Base-by-base conservation (phyloP, 2,329 filamentous ascomycete genomes). In the Diaporthe helianthi region DNA sequence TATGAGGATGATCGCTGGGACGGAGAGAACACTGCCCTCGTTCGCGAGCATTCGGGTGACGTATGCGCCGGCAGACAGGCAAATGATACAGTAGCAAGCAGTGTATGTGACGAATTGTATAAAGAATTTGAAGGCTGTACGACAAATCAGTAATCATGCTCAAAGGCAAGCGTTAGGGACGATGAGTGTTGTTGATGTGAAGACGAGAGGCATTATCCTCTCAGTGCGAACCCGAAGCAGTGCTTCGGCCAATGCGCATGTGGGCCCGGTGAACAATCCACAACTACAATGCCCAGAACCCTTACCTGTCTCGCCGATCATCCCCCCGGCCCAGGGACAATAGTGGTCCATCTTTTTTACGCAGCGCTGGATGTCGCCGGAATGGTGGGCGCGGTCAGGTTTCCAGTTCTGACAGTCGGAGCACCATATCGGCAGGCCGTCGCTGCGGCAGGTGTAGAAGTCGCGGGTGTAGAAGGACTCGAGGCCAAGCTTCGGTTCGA, bases 281-380 rank as follows among this genome's bases (percentile, higher is more conserved):
- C 4, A 15, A 6, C 2, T 24, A 12, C 4, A 9, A 47, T 19
- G 24, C 12, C n/a, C 17, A 7, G 15, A 17, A 10, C 15, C 79
- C 86, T 77, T 75, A 89, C 87, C 89, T 1, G 89, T 94, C 78
- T 98, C 94, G 0, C 90, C 92, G 12, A 99, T 90, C 73, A 97
- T 92, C 26, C 95, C 96, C 4, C 95, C 95, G n/a, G 97, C 94
- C 92, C 92, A 98, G 0, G 95, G 96, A 76, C 96, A 99, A 75
- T 94, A 96, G 77, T 98, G 95, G 72, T 98, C 95, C 92, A 98
- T 96, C 76, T 96, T 96, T 49, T 87, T 83, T 26, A 97, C 92
- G 76, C 95, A 98, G 52, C 93, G 86, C 61, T 89, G 89, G 15
- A 96, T 83, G 76, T 97, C 93, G 65, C 90, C 90, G 76, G 92